These are phyloP conservation scores for Boletus mariae DNA, from an alignment of 1,284 basidiomycete species.

Conservation along the genomic window DNA sequence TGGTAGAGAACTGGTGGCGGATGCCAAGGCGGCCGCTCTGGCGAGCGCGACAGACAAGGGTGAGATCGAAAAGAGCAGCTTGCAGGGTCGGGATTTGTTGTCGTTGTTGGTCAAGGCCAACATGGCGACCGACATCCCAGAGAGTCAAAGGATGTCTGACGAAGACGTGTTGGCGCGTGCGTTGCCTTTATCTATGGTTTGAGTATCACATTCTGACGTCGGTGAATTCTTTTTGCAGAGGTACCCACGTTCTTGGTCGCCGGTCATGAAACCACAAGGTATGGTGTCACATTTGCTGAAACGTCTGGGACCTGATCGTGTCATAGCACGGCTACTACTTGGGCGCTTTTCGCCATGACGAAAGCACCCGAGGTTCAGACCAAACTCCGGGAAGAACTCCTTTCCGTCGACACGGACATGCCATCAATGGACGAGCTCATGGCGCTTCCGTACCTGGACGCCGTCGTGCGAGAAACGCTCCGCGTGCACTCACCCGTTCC, in stretches of 20 bases:
- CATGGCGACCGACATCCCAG: slow-evolving; percentile 54
- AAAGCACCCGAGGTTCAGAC: slow-evolving; percentile 53
- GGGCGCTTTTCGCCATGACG: slow-evolving; percentile 65
- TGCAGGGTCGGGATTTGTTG: slow-evolving; percentile 46
- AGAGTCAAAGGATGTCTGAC: slow-evolving; percentile 61
- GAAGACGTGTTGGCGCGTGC: slow-evolving; percentile 73
- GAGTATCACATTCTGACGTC: neutral
- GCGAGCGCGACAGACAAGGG: slow-evolving; percentile 16
- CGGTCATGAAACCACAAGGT: slow-evolving; percentile 81
- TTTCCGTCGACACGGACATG: slow-evolving; percentile 44
- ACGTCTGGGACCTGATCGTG: neutral
- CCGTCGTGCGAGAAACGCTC: slow-evolving; percentile 66
- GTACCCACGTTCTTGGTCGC: slow-evolving; percentile 45
- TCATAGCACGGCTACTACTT: slow-evolving; percentile 47
- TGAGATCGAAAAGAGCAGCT: slow-evolving; percentile 31
- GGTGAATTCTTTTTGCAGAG: slow-evolving; percentile 25
- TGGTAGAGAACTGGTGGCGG: slow-evolving; percentile 43
- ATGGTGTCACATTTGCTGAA: neutral
- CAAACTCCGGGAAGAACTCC: slow-evolving; percentile 68
- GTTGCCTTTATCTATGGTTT: slow-evolving; percentile 22
- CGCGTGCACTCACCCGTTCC: slow-evolving; percentile 64
- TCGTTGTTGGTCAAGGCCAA: slow-evolving; percentile 43
- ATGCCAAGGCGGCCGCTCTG: slow-evolving; percentile 41
- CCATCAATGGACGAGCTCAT: slow-evolving; percentile 61
- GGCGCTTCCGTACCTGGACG: slow-evolving; percentile 57